A percentile compares a stretch with the other conserved stretches of the same genome.
phyloP scores from a whole-genome alignment of 2,329 filamentous ascomycete species.

The Fusarium pseudoanthophilum region DNA sequence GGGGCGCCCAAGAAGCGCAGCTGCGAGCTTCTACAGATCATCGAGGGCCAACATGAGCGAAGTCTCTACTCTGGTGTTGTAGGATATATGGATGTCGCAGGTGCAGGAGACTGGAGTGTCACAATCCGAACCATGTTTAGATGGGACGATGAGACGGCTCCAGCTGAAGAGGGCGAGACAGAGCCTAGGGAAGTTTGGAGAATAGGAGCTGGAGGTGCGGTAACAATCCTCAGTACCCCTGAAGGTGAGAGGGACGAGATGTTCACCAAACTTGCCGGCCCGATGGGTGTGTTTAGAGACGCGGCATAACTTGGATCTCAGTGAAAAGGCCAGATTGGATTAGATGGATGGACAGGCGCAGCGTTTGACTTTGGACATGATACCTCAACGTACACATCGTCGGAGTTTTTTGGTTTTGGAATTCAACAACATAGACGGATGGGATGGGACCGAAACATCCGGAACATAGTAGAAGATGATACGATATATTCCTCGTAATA shows the following conservation, averaged over 20 bases:
- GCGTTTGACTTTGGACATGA: slow-evolving; percentile 38
- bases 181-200: slow-evolving; percentile 73
- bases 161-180: slow-evolving; percentile 44
- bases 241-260: slow-evolving; percentile 92
- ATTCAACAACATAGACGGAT: slow-evolving; percentile 45
- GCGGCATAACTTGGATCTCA: slow-evolving; percentile 36
- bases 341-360: slow-evolving; percentile 4
- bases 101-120: slow-evolving; percentile 89
- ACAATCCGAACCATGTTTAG: slow-evolving; percentile 85
- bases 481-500: slow-evolving; percentile 22
- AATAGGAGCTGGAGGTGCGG: slow-evolving; percentile 88
- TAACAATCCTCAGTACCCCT: slow-evolving; percentile 84
- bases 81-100: slow-evolving; percentile 88
- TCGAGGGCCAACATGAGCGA: slow-evolving; percentile 72
- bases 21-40: slow-evolving; percentile 79
- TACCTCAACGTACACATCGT: slow-evolving; percentile 52
- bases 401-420: slow-evolving; percentile 43
- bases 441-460: slow-evolving; percentile 7
- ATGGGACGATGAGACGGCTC: slow-evolving; percentile 69
- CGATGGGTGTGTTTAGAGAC: slow-evolving; percentile 61
- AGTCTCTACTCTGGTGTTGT: slow-evolving; percentile 89
- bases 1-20: slow-evolving; percentile 94
- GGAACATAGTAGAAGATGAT: slow-evolving; percentile 11
- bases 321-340: neutral
- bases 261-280: slow-evolving; percentile 76